phyloP scores from a whole-genome alignment of 1,139 yeast species.

The Zygosaccharomyces pseudobailii region DNA sequence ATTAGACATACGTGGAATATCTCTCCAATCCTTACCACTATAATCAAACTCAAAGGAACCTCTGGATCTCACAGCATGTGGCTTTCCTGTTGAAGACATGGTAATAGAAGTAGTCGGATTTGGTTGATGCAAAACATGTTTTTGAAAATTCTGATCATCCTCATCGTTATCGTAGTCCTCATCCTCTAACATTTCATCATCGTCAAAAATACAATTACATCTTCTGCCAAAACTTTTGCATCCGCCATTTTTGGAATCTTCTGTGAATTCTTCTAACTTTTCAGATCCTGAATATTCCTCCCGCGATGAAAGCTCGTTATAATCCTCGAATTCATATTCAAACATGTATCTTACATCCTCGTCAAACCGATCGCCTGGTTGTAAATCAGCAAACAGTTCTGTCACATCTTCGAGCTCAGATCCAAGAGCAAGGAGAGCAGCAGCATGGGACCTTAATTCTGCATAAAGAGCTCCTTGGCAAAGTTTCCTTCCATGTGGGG shows the following conservation, averaged over 20 bases:
- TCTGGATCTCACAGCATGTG: constrained; percentile 38
- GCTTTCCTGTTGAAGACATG: constrained; percentile 17
- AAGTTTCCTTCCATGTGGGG: constrained; percentile 56
- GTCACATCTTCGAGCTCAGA: constrained; percentile 45
- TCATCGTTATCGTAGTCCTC: constrained; percentile 27
- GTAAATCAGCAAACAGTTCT: constrained; percentile 51
- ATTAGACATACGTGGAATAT: constrained; percentile 57
- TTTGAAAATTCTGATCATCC: constrained; percentile 14
- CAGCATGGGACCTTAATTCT: constrained; percentile 49
- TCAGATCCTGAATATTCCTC: constrained; percentile 27
- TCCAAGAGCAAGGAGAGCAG: constrained; percentile 44
- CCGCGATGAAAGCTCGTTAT: constrained; percentile 30
- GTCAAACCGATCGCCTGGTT: constrained; percentile 63
- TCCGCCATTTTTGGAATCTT: constrained; percentile 16
- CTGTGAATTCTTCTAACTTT: constrained; percentile 8
- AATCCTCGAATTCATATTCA: constrained; percentile 49
- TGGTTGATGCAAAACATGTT: constrained; percentile 3
- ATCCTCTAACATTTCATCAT: constrained; percentile 29
- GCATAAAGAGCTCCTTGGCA: constrained; percentile 54
- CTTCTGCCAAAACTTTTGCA: constrained; percentile 24
- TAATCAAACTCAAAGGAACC: constrained; percentile 47
- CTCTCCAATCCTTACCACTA: constrained; percentile 65
- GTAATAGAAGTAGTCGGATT: constrained; percentile 10
- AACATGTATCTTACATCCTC: constrained; percentile 70
- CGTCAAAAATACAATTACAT: constrained; percentile 39